Percentiles rank a stretch among this genome's conserved stretches.
Conservation (phyloP, 768 basidiomycete species). For the Dentipellis sp. region DNA sequence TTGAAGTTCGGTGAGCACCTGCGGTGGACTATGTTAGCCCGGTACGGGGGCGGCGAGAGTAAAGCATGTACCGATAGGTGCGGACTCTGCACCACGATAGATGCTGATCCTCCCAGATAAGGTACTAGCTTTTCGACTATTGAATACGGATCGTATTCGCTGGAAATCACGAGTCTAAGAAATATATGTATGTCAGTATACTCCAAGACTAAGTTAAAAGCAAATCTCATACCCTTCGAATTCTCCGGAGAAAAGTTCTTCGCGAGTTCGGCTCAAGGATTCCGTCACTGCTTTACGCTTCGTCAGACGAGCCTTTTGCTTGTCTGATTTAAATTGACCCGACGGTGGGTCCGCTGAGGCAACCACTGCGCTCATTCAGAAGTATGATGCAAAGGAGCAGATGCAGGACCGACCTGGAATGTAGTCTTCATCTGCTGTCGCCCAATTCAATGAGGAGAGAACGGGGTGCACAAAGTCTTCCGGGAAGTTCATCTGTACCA, state of each 20-base stretch:
- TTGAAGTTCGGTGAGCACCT: conserved; percentile 77
- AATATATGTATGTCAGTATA: neutral
- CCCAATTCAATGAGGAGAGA: conserved; percentile 80
- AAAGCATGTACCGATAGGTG: conserved; percentile 49
- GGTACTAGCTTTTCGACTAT: conserved; percentile 65
- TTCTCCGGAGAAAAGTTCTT: conserved; percentile 78
- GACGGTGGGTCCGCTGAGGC: conserved; percentile 49
- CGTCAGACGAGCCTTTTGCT: conserved; percentile 58
- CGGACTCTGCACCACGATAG: conserved; percentile 82
- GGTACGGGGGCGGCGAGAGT: neutral
- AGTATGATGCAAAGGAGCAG: neutral
- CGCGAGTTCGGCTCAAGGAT: conserved; percentile 49
- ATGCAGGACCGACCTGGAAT: conserved; percentile 39
- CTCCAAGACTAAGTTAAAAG: neutral
- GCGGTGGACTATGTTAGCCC: neutral
- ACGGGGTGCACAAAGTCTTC: conserved; percentile 40
- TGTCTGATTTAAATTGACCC: conserved; percentile 59
- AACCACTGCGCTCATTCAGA: conserved; percentile 30
- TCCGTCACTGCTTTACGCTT: conserved; percentile 73
- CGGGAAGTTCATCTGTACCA: conserved; percentile 81
- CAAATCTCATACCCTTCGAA: conserved; percentile 70
- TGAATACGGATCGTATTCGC: conserved; percentile 78
- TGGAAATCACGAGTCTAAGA: conserved; percentile 66
- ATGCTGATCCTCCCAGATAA: conserved; percentile 78
- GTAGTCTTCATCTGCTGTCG: conserved; percentile 73